These are phyloP conservation scores for Capillidium heterosporum DNA, from an alignment of 371 early-diverging fungal genomes.

Conservation along the genomic window DNA sequence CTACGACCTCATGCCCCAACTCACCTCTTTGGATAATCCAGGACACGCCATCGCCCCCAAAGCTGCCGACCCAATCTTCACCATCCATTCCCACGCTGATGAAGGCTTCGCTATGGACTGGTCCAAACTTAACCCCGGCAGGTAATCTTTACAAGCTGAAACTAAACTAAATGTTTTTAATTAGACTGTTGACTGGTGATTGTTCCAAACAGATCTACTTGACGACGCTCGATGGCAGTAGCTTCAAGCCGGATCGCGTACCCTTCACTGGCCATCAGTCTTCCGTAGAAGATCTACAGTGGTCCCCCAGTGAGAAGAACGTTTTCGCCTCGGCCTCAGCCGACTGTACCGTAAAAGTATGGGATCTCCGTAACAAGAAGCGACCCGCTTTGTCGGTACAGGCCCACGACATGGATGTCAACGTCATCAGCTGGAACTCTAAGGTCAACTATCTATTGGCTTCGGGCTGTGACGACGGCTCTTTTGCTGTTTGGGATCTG, in stretches of 20 bases:
- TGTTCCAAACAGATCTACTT: conserved; percentile 56
- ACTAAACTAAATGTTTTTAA: not conserved
- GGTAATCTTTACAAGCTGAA: conserved; percentile 13
- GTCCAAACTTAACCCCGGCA: conserved; percentile 45
- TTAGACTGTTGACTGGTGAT: conserved; percentile 80
- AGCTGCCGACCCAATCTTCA: conserved; percentile 52
- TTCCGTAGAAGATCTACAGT: conserved; percentile 90
- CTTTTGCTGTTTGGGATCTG: conserved; percentile 90
- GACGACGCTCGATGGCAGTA: conserved; percentile 38
- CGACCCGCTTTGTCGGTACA: conserved; percentile 52
- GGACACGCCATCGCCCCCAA: conserved; percentile 40
- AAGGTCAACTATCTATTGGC: conserved; percentile 69
- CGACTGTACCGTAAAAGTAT: conserved; percentile 81
- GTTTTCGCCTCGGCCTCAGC: conserved; percentile 87
- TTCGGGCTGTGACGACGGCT: conserved; percentile 85
- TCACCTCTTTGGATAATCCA: conserved; percentile 60
- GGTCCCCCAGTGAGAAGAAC: conserved; percentile 75
- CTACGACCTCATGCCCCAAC: conserved; percentile 58
- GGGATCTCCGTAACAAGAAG: conserved; percentile 76
- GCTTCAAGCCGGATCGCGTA: conserved; percentile 43
- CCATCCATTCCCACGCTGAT: conserved; percentile 54
- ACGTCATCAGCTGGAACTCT: conserved; percentile 89
- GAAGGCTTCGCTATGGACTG: conserved; percentile 96
- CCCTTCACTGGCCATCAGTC: conserved; percentile 67
- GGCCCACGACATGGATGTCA: conserved; percentile 79